A percentile compares a stretch with the other conserved stretches of the same genome.
Evolutionary conservation across 2,329 filamentous ascomycete genomes (phyloP).

Genomic region (Teratosphaeria viscida): DNA sequence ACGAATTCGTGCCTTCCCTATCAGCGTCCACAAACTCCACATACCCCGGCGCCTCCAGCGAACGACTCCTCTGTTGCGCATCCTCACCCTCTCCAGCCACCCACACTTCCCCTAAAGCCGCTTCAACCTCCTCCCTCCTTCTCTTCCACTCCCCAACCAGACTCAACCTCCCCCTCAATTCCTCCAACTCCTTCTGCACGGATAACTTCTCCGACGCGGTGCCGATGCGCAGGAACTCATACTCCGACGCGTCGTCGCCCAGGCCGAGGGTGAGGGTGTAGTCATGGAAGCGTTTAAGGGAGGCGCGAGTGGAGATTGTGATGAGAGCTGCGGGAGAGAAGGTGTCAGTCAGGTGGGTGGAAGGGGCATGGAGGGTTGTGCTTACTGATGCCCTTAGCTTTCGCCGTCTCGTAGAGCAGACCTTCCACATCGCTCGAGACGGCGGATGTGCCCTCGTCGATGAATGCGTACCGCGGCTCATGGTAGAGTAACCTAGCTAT

Average conservation of each 20-base stretch:
- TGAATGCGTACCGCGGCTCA: constrained; percentile 84
- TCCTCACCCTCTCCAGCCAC: constrained; percentile 21
- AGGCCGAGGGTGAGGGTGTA: constrained; percentile 79
- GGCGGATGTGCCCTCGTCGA: constrained; percentile 91
- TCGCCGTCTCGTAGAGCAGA: constrained; percentile 81
- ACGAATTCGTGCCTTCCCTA: not conserved
- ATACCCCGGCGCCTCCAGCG: not conserved
- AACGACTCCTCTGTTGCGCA: not conserved
- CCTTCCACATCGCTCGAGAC: constrained; percentile 93
- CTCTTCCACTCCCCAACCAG: constrained; percentile 78
- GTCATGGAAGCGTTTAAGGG: constrained; percentile 89
- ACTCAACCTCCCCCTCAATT: constrained; percentile 67
- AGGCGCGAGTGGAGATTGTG: constrained; percentile 88
- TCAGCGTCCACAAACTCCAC: not conserved
- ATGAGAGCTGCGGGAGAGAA: constrained; percentile 56
- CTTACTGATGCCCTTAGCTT: constrained; percentile 86
- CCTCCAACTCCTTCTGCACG: constrained; percentile 80
- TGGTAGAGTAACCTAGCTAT: constrained; percentile 89
- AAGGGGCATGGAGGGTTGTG: constrained; percentile 15
- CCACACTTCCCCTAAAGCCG: constrained; percentile 60
- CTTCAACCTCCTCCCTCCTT: constrained; percentile 69
- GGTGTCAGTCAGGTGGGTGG: not conserved
- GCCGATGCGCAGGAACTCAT: constrained; percentile 89
- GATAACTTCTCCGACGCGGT: constrained; percentile 87
- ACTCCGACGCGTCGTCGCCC: constrained; percentile 71